phyloP scores from a whole-genome alignment of 2,329 filamentous ascomycete genomes.

The Botrytis tulipae region DNA sequence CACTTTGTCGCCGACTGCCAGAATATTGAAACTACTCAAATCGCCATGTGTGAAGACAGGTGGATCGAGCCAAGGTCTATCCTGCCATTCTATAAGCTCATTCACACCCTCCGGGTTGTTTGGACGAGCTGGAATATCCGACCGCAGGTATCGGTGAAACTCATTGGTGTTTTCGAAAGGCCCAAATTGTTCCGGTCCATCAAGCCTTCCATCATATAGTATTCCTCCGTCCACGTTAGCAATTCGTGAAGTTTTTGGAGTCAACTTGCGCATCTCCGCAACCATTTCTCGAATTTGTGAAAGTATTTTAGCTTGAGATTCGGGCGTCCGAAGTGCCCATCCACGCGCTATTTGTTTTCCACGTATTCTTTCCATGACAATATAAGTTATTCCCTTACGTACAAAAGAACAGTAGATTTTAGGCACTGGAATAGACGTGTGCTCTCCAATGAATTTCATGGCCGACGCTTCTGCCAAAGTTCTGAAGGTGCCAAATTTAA shows the following conservation, averaged over 20 bases:
- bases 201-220: neutral
- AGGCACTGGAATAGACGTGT: constrained; percentile 42
- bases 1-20: constrained; percentile 42
- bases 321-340: constrained; percentile 26
- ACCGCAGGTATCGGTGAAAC: constrained; percentile 34
- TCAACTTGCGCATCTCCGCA: constrained; percentile 6
- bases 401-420: constrained; percentile 41
- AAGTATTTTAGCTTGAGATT: constrained; percentile 39
- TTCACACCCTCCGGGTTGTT: constrained; percentile 17
- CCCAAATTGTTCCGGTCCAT: neutral
- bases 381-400: constrained; percentile 37
- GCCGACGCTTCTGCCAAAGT: constrained; percentile 39
- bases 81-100: constrained; percentile 26
- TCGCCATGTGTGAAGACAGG: constrained; percentile 46
- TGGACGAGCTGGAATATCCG: constrained; percentile 21
- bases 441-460: constrained; percentile 39
- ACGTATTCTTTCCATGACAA: constrained; percentile 42
- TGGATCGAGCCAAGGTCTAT: constrained; percentile 15
- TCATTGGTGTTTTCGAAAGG: constrained; percentile 19
- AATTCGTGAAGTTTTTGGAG: neutral
- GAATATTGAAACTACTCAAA: constrained; percentile 47
- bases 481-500: constrained; percentile 38
- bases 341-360: constrained; percentile 37
- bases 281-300: constrained; percentile 36
- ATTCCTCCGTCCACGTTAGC: constrained; percentile 16